Percentiles rank a stretch among this genome's conserved stretches.
Conservation (phyloP, 441 rosid genomes). For the Capsella rubella region DNA sequence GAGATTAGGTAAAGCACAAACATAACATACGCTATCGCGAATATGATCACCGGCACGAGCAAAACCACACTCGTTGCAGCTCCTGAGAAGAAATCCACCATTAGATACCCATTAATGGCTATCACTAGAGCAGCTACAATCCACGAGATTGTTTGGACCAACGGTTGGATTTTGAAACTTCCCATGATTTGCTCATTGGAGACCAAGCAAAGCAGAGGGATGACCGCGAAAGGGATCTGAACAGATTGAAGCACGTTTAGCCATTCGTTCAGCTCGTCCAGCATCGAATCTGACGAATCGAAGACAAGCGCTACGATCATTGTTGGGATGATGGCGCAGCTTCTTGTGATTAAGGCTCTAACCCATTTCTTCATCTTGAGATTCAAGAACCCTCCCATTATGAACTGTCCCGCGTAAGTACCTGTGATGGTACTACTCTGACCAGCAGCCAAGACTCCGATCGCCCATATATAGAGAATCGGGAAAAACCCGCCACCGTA, state of each 20-base stretch:
- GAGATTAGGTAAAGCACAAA: slow-evolving; percentile 78
- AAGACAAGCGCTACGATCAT: slow-evolving; percentile 80
- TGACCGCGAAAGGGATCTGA: slow-evolving; percentile 87
- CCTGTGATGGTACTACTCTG: slow-evolving; percentile 96
- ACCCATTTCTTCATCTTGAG: slow-evolving; percentile 86
- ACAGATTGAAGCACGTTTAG: slow-evolving; percentile 87
- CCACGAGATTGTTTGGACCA: slow-evolving; percentile 75
- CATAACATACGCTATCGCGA: slow-evolving; percentile 58
- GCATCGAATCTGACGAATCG: slow-evolving; percentile 63
- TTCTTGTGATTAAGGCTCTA: slow-evolving; percentile 85
- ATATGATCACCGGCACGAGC: slow-evolving; percentile 42
- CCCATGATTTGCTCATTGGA: slow-evolving; percentile 86
- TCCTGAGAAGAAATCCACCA: slow-evolving; percentile 72
- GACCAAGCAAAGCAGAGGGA: slow-evolving; percentile 83
- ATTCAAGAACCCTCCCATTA: slow-evolving; percentile 93
- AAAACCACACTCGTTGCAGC: slow-evolving; percentile 58
- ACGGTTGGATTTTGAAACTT: slow-evolving; percentile 67
- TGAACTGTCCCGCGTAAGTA: slow-evolving; percentile 94
- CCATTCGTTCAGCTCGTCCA: slow-evolving; percentile 89
- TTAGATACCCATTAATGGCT: slow-evolving; percentile 84
- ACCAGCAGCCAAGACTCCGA: slow-evolving; percentile 89
- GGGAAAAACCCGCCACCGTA: slow-evolving; percentile 83
- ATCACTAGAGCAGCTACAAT: slow-evolving; percentile 82
- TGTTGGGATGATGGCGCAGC: slow-evolving; percentile 85
- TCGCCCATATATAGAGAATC: slow-evolving; percentile 87